Base-by-base conservation (phyloP, 169 alveolate genomes). In the Eimeria maxima region DNA sequence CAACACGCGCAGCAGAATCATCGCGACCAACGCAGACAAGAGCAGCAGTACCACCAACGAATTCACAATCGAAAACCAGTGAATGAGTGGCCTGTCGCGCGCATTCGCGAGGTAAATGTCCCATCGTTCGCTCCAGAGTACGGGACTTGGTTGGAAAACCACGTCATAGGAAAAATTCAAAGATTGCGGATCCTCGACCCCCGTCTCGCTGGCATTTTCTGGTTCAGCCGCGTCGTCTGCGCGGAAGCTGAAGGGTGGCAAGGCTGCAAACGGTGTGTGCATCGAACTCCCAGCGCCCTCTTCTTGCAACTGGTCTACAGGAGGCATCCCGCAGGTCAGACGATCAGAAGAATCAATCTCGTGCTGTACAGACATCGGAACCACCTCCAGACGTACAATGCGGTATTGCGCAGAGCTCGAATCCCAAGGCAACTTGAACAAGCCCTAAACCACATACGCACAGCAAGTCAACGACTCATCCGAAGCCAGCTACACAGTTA, bases 51-150 rank as follows among this genome's bases (percentile, higher is more conserved):
- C 96, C 78, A 97, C 97, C 80, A 98, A 88, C 18, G 99, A 97
- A 94, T 98, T 97, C 76, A 98, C 90, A 65, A 98, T 98, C 10
- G 98, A 98, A 74, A 98, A 98, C 99, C 99, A 98, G 92, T 98
- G 99, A 93, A 98, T 98, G 74, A 95, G 95, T 6, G 96, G 96
- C 71, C 73, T 63, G 71, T 97, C 99, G 44, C 97, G 96, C 2
- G 97, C 94, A 78, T 90, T 95, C 90, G 97, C 95, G 88, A 97
- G 95, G 94, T 98, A 98, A 97, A 95, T 96, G 86, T 98, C 99
- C 98, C 99, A 98, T 50, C 99, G 96, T 33, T 97, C 96, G 45
- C 97, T 97, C 97, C 98, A 97, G 16, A 97, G 95, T 16, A 95
- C 96, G 5, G 96, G 97, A 89, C 98, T 97, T 50, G 76, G 83